Base-by-base conservation (phyloP, 2,329 filamentous ascomycete genomes). In the Talaromyces atroroseus region DNA sequence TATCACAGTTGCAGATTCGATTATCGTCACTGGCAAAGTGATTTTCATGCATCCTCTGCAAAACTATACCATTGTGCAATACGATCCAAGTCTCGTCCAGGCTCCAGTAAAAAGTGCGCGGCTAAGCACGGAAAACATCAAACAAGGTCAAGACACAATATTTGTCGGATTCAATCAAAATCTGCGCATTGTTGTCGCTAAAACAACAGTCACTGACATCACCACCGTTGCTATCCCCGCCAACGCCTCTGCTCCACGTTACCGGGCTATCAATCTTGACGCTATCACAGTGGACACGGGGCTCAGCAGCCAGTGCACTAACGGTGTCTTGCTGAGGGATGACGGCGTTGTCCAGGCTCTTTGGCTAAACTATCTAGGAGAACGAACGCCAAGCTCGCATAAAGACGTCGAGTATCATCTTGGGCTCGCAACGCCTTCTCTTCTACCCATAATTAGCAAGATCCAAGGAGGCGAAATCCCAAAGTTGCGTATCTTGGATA, bases 111-210 rank as follows among this genome's bases (percentile, higher is more conserved):
- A 92, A 76, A 92, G 89, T 61, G 94, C 95, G 4, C 89, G 84
- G 65, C 81, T 99, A 50, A 90, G 90, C 66, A 85, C 80, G 5
- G 84, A 89, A 56, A 85, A 86, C 64, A 90, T 97, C 69, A 92
- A 90, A 52, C 94, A 97, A 76, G 94, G 94, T 36, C 90, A 92
- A 49, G 88, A 92, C 57, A 96, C 92, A 0, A 92, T 96, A 63
- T 99, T 99, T 74, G 88, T 99, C 61, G 95, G 94, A n/a, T 95
- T 96, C 77, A 99, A 99, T 69, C 87, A 95, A 63, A 97, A 96
- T 62, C 87, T 92, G 59, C 85, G 92, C 36, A 90, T 96, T 42
- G 92, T 97, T 3, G 90, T 96, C 64, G 89, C 91, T 5, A 91
- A 95, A 64, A 97, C 94, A 0, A 90, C 88, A 0, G 91, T 99